Evolutionary conservation across 2,329 filamentous ascomycete species (phyloP).

Genomic region (Clonostachys sp.): DNA sequence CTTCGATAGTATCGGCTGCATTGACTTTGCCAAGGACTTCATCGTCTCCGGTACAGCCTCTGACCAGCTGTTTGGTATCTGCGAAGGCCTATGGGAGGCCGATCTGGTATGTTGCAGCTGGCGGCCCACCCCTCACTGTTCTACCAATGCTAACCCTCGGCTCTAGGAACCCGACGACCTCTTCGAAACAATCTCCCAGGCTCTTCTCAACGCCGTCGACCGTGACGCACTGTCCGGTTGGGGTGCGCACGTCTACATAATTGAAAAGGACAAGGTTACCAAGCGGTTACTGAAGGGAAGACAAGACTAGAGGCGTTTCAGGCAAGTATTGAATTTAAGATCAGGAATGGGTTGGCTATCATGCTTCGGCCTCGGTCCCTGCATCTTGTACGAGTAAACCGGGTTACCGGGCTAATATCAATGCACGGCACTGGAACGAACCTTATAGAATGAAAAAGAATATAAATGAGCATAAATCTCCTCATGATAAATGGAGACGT

Average conservation of each 20-base stretch:
- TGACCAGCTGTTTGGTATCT: slow-evolving; percentile 98
- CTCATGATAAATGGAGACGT: too few species aligned
- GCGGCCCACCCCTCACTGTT: slow-evolving; percentile 1
- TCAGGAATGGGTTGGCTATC: too few species aligned
- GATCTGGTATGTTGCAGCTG: slow-evolving; percentile 66
- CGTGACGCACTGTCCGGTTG: slow-evolving; percentile 94
- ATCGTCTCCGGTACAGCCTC: slow-evolving; percentile 95
- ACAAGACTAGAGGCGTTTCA: slow-evolving; percentile 64
- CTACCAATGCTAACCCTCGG: background rate
- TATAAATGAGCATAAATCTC: too few species aligned
- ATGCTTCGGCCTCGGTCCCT: too few species aligned
- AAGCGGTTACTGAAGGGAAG: slow-evolving; percentile 97
- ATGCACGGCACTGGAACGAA: too few species aligned
- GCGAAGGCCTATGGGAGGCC: slow-evolving; percentile 96
- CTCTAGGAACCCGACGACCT: slow-evolving; percentile 80
- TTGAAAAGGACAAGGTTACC: slow-evolving; percentile 99
- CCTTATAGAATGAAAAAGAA: too few species aligned
- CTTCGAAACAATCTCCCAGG: slow-evolving; percentile 97
- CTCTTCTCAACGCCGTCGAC: slow-evolving; percentile 91
- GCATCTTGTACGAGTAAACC: too few species aligned
- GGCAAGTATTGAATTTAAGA: too few species aligned
- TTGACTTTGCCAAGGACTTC: slow-evolving; percentile 99
- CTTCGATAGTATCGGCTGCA: slow-evolving; percentile 98
- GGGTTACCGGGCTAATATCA: too few species aligned
- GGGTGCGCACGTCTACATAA: slow-evolving; percentile 98